Evolutionary conservation across 495 filamentous ascomycete species (phyloP).

Genomic region (Cetradonia linearis): DNA sequence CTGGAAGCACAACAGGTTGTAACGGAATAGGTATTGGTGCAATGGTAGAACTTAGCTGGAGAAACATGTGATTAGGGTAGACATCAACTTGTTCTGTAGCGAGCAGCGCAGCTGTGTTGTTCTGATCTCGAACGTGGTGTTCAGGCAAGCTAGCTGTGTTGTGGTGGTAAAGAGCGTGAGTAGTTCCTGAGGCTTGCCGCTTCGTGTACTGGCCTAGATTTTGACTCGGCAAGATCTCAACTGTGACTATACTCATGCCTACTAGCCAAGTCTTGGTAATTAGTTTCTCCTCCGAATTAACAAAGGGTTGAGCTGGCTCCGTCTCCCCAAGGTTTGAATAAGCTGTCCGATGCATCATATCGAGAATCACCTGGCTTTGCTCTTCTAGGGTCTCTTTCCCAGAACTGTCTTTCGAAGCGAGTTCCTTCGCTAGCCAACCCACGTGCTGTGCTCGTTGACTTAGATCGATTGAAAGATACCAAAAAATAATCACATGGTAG

Average conservation of each 20-base stretch:
- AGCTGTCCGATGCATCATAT: slow-evolving; percentile 88
- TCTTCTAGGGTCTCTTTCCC: slow-evolving; percentile 74
- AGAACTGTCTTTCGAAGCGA: slow-evolving; percentile 61
- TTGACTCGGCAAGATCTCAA: slow-evolving; percentile 65
- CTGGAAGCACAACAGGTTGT: slow-evolving; percentile 69
- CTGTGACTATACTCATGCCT: slow-evolving; percentile 75
- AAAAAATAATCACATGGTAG: slow-evolving; percentile 92
- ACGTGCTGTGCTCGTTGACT: slow-evolving; percentile 74
- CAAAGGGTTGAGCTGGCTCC: slow-evolving; percentile 54
- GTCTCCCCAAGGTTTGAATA: slow-evolving; percentile 69
- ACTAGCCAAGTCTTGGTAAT: slow-evolving; percentile 78
- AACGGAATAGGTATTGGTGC: slow-evolving; percentile 58
- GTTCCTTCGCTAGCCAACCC: slow-evolving; percentile 81
- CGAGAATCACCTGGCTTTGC: slow-evolving; percentile 84
- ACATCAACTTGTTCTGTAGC: slow-evolving; percentile 40
- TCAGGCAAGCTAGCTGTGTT: slow-evolving; percentile 56
- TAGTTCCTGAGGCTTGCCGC: slow-evolving; percentile 75
- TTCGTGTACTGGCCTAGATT: slow-evolving; percentile 73
- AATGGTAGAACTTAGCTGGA: slow-evolving; percentile 56
- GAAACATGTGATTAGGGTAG: slow-evolving; percentile 73
- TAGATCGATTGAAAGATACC: slow-evolving; percentile 83
- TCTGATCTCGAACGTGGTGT: slow-evolving; percentile 50
- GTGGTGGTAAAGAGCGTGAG: slow-evolving; percentile 63
- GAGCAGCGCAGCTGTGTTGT: slow-evolving; percentile 34
- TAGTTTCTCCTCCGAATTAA: slow-evolving; percentile 50